Percentiles rank a stretch among this genome's conserved stretches.
Conservation (phyloP, 495 filamentous ascomycete genomes). For the Usnea hakonensis region DNA sequence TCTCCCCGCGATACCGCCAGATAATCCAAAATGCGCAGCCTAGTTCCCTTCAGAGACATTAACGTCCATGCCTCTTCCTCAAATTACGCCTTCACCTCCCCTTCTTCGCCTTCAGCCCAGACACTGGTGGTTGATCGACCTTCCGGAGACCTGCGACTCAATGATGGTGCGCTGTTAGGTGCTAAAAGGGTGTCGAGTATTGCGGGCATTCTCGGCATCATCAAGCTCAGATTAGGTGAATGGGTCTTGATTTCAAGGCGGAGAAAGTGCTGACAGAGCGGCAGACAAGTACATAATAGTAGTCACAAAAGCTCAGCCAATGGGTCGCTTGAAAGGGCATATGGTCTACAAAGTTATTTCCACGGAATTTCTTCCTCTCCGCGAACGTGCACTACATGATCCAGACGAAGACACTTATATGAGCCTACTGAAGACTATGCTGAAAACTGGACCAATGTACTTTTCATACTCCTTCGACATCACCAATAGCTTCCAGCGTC, state of each 20-base stretch:
- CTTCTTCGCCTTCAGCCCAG: constrained; percentile 80
- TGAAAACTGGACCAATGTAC: constrained; percentile 86
- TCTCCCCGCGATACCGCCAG: too few species aligned
- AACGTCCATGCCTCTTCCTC: constrained; percentile 86
- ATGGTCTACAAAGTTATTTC: constrained; percentile 86
- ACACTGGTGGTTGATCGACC: constrained; percentile 84
- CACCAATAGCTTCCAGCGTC: constrained; percentile 91
- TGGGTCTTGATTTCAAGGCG: not conserved
- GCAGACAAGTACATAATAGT: constrained; percentile 94
- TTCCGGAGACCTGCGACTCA: constrained; percentile 82
- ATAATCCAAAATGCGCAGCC: constrained; percentile 14
- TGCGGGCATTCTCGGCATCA: constrained; percentile 85
- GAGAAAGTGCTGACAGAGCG: constrained; percentile 15
- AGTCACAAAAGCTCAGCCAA: constrained; percentile 87
- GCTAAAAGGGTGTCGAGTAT: constrained; percentile 86
- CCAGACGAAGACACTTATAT: constrained; percentile 89
- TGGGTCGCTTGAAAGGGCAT: constrained; percentile 85
- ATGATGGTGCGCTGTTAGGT: constrained; percentile 63
- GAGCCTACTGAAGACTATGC: constrained; percentile 62
- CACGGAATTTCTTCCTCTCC: constrained; percentile 89
- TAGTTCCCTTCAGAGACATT: constrained; percentile 88
- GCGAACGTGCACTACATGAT: constrained; percentile 84
- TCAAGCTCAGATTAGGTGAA: constrained; percentile 81
- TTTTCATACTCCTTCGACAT: constrained; percentile 95
- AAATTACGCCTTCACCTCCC: constrained; percentile 93